Conservation (phyloP, 2,329 filamentous ascomycete genomes). For the Alternaria sp. region DNA sequence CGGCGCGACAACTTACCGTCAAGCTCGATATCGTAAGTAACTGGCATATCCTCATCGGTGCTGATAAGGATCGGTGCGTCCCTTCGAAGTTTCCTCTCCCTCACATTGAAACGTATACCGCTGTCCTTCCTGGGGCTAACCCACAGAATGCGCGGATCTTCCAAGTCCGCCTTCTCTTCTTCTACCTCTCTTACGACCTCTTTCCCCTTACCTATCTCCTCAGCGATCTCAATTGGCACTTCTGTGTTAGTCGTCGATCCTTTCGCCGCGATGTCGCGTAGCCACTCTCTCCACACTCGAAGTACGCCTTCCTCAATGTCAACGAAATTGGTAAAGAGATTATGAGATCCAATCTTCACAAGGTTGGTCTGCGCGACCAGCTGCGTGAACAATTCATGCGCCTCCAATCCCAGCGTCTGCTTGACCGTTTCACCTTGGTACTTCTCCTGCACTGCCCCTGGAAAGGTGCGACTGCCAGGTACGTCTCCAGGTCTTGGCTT, state of each 20-base stretch:
- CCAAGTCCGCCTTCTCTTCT: constrained; percentile 15
- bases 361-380: constrained; percentile 74
- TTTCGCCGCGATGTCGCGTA: constrained; percentile 57
- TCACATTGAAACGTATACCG: constrained; percentile 73
- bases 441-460: constrained; percentile 36
- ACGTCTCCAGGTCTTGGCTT: constrained; percentile 57
- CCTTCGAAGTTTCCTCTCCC: constrained; percentile 57
- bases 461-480: constrained; percentile 55
- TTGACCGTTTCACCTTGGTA: constrained; percentile 58
- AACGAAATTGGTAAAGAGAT: constrained; percentile 69
- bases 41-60: constrained; percentile 69
- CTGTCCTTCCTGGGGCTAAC: constrained; percentile 68
- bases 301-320: constrained; percentile 73
- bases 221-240: constrained; percentile 30
- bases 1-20: constrained; percentile 63
- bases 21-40: constrained; percentile 75
- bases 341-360: constrained; percentile 69
- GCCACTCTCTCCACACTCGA: constrained; percentile 77
- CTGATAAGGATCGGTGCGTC: constrained; percentile 64
- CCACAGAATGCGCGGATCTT: constrained; percentile 67
- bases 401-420: constrained; percentile 71
- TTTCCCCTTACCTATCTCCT: constrained; percentile 35
- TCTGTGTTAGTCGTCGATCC: constrained; percentile 21
- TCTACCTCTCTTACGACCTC: constrained; percentile 20
- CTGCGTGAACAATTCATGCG: constrained; percentile 76